A percentile compares a stretch with the other conserved stretches of the same genome.
Evolutionary conservation across 225 moss, liverwort and hornwort species (phyloP).

Genomic region (Antitrichia curtipendula): DNA sequence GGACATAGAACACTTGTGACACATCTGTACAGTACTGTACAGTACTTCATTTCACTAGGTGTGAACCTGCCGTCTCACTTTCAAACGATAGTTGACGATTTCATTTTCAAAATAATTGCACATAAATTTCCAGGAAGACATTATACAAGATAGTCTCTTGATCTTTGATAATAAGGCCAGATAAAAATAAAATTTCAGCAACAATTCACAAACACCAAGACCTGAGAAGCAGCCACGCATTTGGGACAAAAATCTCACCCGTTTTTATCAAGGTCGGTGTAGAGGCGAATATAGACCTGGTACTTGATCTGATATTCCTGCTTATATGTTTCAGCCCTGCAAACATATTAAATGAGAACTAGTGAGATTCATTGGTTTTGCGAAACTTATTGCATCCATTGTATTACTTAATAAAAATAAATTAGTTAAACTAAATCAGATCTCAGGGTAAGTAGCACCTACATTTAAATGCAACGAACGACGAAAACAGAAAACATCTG

Average conservation of each 20-base stretch:
- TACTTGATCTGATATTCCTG: constrained; percentile 76
- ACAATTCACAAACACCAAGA: not conserved
- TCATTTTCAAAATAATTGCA: not conserved
- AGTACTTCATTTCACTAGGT: not conserved
- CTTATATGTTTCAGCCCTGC: constrained; percentile 55
- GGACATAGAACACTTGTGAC: not conserved
- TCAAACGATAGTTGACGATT: not conserved
- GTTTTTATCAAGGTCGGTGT: constrained; percentile 50
- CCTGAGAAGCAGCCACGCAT: not conserved
- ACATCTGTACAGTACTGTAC: not conserved
- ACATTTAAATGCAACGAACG: not conserved
- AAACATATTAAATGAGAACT: not conserved
- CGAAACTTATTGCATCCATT: not conserved
- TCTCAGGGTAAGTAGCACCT: not conserved
- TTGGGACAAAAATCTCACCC: constrained; percentile 23
- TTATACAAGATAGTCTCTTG: not conserved
- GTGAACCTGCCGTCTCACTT: not conserved
- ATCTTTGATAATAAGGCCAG: not conserved
- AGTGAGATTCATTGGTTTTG: not conserved
- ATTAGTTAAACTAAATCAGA: not conserved
- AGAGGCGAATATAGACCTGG: constrained; percentile 46
- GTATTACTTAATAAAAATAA: not conserved
- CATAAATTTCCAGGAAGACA: not conserved
- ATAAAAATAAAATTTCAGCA: not conserved
- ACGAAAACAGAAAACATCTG: not conserved